Conservation (phyloP, 1,139 yeast species). For the Hemisphaericaspora xylanilytica region DNA sequence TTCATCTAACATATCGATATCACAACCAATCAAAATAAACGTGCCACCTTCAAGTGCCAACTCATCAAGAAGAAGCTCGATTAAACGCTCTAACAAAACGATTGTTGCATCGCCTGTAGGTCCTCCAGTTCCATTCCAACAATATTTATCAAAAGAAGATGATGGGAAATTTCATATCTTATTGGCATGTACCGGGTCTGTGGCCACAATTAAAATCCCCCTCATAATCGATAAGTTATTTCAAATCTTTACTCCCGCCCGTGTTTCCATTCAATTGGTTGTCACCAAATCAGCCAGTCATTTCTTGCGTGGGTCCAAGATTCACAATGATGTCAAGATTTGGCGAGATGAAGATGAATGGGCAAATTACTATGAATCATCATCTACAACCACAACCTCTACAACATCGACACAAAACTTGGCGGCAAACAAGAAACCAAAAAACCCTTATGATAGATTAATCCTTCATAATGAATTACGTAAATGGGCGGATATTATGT, state of each 20-base stretch:
- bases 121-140: conserved; percentile 73
- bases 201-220: conserved; percentile 92
- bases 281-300: conserved; percentile 83
- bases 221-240: conserved; percentile 77
- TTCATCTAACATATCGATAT: conserved; percentile 3
- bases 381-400: conserved; percentile 14
- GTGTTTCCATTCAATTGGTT: conserved; percentile 79
- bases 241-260: conserved; percentile 67
- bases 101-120: conserved; percentile 57
- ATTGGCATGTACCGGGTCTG: conserved; percentile 93
- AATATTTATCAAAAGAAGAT: conserved; percentile 66
- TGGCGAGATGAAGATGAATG: conserved; percentile 97
- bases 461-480: conserved; percentile 85
- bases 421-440: conserved; percentile 24
- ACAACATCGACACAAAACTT: conserved; percentile 10
- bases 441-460: conserved; percentile 41
- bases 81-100: conserved; percentile 32
- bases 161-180: conserved; percentile 83
- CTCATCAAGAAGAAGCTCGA: conserved; percentile 21
- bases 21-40: conserved; percentile 24
- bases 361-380: conserved; percentile 52
- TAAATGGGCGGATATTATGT: conserved; percentile 92
- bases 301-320: conserved; percentile 73
- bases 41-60: conserved; percentile 7
- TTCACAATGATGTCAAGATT: conserved; percentile 78